Conservation (phyloP, 163 green algal genomes). For the Scenedesmus sp. region DNA sequence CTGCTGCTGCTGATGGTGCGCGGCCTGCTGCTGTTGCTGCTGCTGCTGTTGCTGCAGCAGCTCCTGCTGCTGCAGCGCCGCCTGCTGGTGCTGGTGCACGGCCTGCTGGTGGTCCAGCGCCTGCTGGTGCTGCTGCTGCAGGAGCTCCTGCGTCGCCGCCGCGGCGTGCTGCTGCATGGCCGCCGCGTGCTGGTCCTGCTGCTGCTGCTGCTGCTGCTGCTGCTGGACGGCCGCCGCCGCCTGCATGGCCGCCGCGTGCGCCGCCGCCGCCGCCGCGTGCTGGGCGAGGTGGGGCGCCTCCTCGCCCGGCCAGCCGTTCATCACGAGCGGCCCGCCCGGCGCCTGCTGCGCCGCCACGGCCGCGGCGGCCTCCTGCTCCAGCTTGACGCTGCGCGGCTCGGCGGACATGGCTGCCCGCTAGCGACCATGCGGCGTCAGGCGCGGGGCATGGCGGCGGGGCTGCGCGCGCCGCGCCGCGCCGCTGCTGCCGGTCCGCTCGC, state of each 20-base stretch:
- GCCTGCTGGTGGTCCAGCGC: background rate
- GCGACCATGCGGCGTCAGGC: no score
- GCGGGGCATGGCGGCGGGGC: no score
- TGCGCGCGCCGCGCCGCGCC: no score
- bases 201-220: constrained; percentile 5
- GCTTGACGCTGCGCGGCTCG: constrained; percentile 8
- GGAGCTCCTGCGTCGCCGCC: no score
- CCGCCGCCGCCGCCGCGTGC: constrained; percentile 4
- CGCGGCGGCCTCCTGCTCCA: constrained; percentile 27
- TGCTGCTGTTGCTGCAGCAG: constrained; percentile 3
- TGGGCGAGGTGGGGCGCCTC: constrained; percentile 4
- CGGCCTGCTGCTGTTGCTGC: background rate
- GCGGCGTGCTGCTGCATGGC: background rate
- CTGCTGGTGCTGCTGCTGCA: background rate
- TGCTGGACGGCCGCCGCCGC: background rate
- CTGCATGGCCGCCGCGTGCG: constrained; percentile 9
- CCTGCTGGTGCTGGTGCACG: constrained; percentile 1
- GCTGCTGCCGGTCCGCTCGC: no score
- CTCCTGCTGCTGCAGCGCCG: background rate
- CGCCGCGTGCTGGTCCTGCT: constrained; percentile 13
- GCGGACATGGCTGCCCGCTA: no score
- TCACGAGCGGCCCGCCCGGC: constrained; percentile 32
- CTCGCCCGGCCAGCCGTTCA: no score
- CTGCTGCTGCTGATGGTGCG: background rate
- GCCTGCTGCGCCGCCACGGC: constrained; percentile 3